These are phyloP conservation scores for Lactifluus subvellereus DNA, from an alignment of 768 basidiomycete genomes.

Conservation along the genomic window DNA sequence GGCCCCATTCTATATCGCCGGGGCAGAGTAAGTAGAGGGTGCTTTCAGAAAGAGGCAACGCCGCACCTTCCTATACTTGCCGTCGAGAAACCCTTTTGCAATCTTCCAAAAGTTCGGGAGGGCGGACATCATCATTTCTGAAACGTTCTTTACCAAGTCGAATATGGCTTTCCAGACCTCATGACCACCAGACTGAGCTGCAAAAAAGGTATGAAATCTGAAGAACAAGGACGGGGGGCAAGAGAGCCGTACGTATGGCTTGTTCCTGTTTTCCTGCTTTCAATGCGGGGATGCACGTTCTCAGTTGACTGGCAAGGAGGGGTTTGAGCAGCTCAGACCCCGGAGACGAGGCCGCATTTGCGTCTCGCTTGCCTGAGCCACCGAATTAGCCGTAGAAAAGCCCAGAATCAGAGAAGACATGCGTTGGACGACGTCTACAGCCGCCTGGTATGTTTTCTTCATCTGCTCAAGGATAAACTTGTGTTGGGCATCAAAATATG, in stretches of 20 bases:
- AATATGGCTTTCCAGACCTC: conserved; percentile 78
- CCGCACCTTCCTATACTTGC: conserved; percentile 80
- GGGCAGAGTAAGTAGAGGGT: background rate
- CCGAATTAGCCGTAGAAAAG: conserved; percentile 9
- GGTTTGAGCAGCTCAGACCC: conserved; percentile 37
- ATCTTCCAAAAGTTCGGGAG: conserved; percentile 95
- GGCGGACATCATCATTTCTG: conserved; percentile 75
- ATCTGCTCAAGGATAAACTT: conserved; percentile 76
- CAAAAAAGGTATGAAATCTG: background rate
- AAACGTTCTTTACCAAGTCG: conserved; percentile 78
- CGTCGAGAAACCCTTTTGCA: conserved; percentile 84
- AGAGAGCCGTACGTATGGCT: conserved; percentile 45
- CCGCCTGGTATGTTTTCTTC: conserved; percentile 52
- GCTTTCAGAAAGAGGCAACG: background rate
- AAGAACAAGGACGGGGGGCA: background rate
- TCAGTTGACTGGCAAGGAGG: conserved; percentile 54
- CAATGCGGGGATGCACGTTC: conserved; percentile 50
- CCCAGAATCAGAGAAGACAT: conserved; percentile 21
- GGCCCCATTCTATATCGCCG: conserved; percentile 26
- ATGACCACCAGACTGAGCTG: conserved; percentile 66
- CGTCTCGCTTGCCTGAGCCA: conserved; percentile 43
- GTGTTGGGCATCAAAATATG: conserved; percentile 92
- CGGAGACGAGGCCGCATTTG: conserved; percentile 32
- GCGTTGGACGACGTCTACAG: conserved; percentile 49
- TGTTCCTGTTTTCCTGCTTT: conserved; percentile 60